phyloP scores from a whole-genome alignment of 75 land plant species.

The Sequoia sempervirens region DNA sequence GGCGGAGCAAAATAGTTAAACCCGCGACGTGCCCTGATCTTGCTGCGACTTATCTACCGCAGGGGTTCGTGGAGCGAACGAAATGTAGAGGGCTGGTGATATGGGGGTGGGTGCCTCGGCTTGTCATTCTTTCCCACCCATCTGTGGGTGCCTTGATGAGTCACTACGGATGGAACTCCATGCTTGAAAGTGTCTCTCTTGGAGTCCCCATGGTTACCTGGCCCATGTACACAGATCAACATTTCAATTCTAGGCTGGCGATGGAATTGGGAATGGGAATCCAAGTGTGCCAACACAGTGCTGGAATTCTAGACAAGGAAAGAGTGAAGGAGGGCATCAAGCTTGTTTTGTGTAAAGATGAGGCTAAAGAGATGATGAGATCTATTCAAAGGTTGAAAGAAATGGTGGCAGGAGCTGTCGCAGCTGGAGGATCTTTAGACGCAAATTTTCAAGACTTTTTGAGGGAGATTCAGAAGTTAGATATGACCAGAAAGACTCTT shows the following conservation, averaged over 20 bases:
- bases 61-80: slow-evolving; percentile 8
- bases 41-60: not conserved
- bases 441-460: no score
- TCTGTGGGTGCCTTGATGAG: slow-evolving; percentile 14
- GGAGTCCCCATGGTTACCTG: slow-evolving; percentile 22
- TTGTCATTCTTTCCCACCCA: not conserved
- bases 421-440: no score
- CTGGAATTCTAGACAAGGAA: not conserved
- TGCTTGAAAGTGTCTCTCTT: slow-evolving; percentile 13
- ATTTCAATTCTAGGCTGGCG: slow-evolving; percentile 15
- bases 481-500: no score
- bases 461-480: no score
- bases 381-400: no score
- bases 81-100: not conserved
- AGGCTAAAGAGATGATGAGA: no score
- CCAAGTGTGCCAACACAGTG: not conserved
- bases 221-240: slow-evolving; percentile 23
- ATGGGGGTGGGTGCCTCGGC: slow-evolving; percentile 1
- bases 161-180: slow-evolving; percentile 29
- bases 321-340: not conserved
- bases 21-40: not conserved
- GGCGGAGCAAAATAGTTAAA: no score
- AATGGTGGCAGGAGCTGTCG: no score
- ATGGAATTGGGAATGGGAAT: not conserved
- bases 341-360: not conserved